Conservation (phyloP, 805 yeast species). For the Cyberlindnera xishuangbannaensis region DNA sequence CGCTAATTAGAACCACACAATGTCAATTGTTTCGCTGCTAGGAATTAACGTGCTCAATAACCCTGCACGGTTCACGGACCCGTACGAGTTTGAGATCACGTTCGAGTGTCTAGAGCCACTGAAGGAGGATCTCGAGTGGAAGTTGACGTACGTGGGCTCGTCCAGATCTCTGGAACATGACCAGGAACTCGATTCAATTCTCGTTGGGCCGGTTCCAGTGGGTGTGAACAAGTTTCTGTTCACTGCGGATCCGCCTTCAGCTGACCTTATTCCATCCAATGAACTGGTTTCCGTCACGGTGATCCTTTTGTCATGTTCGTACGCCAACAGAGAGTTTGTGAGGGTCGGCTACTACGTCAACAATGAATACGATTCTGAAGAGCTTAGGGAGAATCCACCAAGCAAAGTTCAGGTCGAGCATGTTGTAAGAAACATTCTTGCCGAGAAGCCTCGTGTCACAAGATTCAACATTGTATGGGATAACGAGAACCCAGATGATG, state of each 20-base stretch:
- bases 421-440: conserved; percentile 88
- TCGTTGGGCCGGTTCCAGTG: conserved; percentile 99
- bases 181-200: conserved; percentile 89
- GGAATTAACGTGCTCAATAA: conserved; percentile 91
- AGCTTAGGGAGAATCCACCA: conserved; percentile 89
- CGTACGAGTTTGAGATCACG: conserved; percentile 95
- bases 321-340: conserved; percentile 90
- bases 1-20: too few species aligned
- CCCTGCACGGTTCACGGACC: conserved; percentile 90
- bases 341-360: conserved; percentile 97
- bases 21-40: conserved; percentile 90
- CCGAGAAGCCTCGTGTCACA: conserved; percentile 97
- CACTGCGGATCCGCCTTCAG: conserved; percentile 94
- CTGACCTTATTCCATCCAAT: conserved; percentile 92
- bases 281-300: conserved; percentile 95
- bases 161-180: conserved; percentile 93
- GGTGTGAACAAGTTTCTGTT: conserved; percentile 92
- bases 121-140: conserved; percentile 88
- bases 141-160: conserved; percentile 93
- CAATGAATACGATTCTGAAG: conserved; percentile 93
- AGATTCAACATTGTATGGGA: conserved; percentile 97
- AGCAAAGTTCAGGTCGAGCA: conserved; percentile 89
- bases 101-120: conserved; percentile 94
- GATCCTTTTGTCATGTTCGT: conserved; percentile 85
- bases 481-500: conserved; percentile 59